Percentiles rank a stretch among this genome's conserved stretches.
Conservation (phyloP, 257 asterid genomes). For the Galeopsis tetrahit region DNA sequence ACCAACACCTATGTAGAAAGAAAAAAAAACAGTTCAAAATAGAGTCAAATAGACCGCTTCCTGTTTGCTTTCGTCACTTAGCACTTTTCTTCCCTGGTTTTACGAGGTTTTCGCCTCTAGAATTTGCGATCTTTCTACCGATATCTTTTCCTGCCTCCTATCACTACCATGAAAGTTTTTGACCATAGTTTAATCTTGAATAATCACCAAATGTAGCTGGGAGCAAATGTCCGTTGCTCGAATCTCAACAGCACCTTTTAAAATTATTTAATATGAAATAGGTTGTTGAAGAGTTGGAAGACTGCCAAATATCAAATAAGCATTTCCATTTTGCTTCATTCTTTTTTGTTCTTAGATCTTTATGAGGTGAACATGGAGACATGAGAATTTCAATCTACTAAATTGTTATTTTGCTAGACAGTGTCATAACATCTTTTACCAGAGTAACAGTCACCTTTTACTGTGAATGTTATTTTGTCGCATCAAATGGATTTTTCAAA, state of each 20-base stretch:
- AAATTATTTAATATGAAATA: conserved; percentile 2
- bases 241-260: neutral
- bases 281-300: conserved; percentile 8
- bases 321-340: neutral
- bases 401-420: conserved; percentile 9
- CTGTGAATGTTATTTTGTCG: neutral
- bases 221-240: neutral
- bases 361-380: conserved; percentile 3
- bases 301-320: conserved; percentile 14
- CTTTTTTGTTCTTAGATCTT: conserved; percentile 1
- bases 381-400: neutral
- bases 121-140: conserved; percentile 8
- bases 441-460: neutral
- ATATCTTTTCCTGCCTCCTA: neutral
- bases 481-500: conserved; percentile 1
- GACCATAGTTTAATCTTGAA: conserved; percentile 11
- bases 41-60: conserved; percentile 13
- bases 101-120: conserved; percentile 11
- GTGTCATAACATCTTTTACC: conserved; percentile 3
- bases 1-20: conserved; percentile 4
- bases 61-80: conserved; percentile 14
- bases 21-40: conserved; percentile 13
- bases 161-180: conserved; percentile 15
- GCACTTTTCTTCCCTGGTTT: neutral
- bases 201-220: conserved; percentile 21